Base-by-base conservation (phyloP, 441 rosid species). In the Croton laevigatus region DNA sequence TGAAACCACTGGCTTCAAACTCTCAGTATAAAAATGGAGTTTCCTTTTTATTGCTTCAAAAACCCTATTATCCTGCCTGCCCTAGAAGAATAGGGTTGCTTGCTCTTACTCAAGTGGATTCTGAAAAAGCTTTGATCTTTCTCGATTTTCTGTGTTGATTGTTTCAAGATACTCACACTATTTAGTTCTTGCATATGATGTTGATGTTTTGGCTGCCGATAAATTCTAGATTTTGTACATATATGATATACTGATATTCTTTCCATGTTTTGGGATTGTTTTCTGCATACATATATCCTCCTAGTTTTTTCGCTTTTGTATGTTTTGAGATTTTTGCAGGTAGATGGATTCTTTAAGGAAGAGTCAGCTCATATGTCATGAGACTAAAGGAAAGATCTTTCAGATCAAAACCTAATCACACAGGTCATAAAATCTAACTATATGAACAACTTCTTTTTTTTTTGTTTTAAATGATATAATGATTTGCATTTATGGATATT, bases 51-150 rank as follows among this genome's bases (percentile, higher is more conserved):
- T 52, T 61, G 69, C 6, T 57, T 61, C 20, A 63, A 54, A 74
- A 81, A 67, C 80, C 80, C 76, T 73, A 76, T 55, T 46, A 1
- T 54, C 4, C 52, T 48, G 9, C 44, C 17, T 23, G 34, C 17
- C 9, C 59, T n/a, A 52, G 3, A 13, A 27, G 32, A 27, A 27
- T 66, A 61, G 58, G 51, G 68, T 69, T 71, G 46, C 23, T 66
- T 66, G 36, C 65, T 42, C 11, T 32, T 2, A 32, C 62, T 63
- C 12, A 10, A 32, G 16, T 44, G 62, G 62, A 14, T 58, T 58
- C 61, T 46, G 48, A 36, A 59, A 61, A 19, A 19, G 23, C 19
- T 51, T 57, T 71, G 9, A 7, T 13, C 32, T 27, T 12, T 8
- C 42, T 10, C 12, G 34, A 10, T 22, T 44, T 57, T 12, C 27